phyloP scores from a whole-genome alignment of 129 eudicot genomes.

The Kitagawia praeruptora region DNA sequence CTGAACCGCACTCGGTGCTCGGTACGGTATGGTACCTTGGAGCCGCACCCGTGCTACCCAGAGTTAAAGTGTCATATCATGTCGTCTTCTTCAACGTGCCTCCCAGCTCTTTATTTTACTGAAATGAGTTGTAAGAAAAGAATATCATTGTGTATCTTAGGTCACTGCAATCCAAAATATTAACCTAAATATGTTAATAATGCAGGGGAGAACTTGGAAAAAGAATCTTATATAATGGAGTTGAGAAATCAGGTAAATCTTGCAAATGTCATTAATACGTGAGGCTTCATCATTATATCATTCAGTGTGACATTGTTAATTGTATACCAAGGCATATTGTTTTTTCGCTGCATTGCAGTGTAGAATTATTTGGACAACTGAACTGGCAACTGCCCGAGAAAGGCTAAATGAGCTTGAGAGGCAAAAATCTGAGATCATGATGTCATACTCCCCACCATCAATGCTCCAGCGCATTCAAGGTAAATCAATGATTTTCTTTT shows the following conservation, averaged over 20 bases:
- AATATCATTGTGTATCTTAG: background rate
- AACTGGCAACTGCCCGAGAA: slow-evolving; percentile 85
- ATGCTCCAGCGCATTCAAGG: slow-evolving; percentile 76
- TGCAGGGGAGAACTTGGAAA: slow-evolving; percentile 80
- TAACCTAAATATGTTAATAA: background rate
- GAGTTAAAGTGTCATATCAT: background rate
- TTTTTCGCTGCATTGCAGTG: slow-evolving; percentile 42
- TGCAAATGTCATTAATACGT: slow-evolving; percentile 1
- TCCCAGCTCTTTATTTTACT: background rate
- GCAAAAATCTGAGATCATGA: slow-evolving; percentile 53
- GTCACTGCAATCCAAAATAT: background rate
- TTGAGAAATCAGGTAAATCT: slow-evolving; percentile 73
- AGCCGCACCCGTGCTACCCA: too few species aligned
- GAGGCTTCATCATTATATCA: background rate
- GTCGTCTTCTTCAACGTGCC: background rate
- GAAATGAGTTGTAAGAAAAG: background rate
- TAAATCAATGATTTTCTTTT: slow-evolving; percentile 13
- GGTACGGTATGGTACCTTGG: too few species aligned
- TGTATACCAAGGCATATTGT: background rate
- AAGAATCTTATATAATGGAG: slow-evolving; percentile 72
- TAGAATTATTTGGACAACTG: slow-evolving; percentile 79
- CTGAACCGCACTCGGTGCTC: too few species aligned
- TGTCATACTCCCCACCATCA: slow-evolving; percentile 57
- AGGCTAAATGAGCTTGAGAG: slow-evolving; percentile 52
- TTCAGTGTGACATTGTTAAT: background rate